These are phyloP conservation scores for Fusarium abutilonis DNA, from an alignment of 2,329 filamentous ascomycete species.

Conservation along the genomic window DNA sequence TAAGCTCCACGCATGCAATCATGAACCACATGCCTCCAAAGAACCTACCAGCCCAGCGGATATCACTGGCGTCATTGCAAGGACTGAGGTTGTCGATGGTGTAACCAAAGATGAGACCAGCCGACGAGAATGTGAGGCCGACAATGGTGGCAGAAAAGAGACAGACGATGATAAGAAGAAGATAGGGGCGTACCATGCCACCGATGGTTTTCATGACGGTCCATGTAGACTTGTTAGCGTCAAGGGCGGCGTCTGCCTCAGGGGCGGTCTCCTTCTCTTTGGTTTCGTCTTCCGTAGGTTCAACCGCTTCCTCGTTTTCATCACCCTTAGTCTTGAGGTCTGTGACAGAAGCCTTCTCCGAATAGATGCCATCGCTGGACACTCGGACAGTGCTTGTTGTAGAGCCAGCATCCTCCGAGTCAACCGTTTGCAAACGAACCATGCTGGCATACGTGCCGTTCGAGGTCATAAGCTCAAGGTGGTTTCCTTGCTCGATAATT, in stretches of 20 bases:
- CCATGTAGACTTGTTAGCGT: constrained; percentile 54
- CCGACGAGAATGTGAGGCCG: constrained; percentile 62
- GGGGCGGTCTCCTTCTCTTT: constrained; percentile 48
- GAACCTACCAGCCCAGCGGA: constrained; percentile 55
- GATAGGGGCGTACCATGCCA: constrained; percentile 52
- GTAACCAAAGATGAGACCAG: constrained; percentile 62
- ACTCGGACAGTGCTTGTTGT: constrained; percentile 46
- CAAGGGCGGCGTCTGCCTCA: constrained; percentile 51
- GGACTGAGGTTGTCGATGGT: constrained; percentile 58
- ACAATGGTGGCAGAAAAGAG: constrained; percentile 61
- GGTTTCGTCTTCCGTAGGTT: constrained; percentile 46
- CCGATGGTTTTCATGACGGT: constrained; percentile 52
- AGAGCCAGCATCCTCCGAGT: constrained; percentile 47
- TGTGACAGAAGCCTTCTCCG: constrained; percentile 53
- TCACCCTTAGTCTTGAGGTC: constrained; percentile 44
- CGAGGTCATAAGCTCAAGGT: constrained; percentile 65
- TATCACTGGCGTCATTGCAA: constrained; percentile 54
- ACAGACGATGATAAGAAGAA: constrained; percentile 53
- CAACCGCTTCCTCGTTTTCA: constrained; percentile 55
- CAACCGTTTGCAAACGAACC: constrained; percentile 56
- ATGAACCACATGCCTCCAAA: constrained; percentile 67
- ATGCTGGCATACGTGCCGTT: constrained; percentile 63
- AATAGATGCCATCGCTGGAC: constrained; percentile 56
- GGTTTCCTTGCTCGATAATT: constrained; percentile 71
- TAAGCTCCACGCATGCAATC: constrained; percentile 57